phyloP scores from a whole-genome alignment of 1,284 basidiomycete genomes.

The Phlebopus sp. region DNA sequence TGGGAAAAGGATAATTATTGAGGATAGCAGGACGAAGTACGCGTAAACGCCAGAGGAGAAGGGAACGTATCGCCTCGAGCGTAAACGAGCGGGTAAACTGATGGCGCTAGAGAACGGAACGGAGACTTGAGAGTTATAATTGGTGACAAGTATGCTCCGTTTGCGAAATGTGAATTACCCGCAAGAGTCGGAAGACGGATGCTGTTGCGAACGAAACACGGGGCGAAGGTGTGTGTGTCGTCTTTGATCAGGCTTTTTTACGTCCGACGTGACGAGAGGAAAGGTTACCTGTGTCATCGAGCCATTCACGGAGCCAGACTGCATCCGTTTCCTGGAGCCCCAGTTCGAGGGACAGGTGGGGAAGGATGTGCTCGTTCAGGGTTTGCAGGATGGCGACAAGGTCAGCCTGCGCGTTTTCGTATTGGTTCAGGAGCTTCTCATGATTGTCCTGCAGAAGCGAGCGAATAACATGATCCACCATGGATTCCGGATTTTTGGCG shows the following conservation, averaged over 20 bases:
- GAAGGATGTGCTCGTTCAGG: conserved; percentile 53
- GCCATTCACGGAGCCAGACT: conserved; percentile 56
- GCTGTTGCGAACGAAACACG: conserved; percentile 35
- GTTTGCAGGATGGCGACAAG: conserved; percentile 47
- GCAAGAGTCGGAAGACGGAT: conserved; percentile 62
- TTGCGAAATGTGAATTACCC: conserved; percentile 41
- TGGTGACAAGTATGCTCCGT: neutral
- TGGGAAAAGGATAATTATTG: conserved; percentile 23
- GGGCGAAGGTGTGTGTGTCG: neutral
- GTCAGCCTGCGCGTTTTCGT: conserved; percentile 45
- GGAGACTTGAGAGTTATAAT: conserved; percentile 5
- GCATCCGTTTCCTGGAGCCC: conserved; percentile 44
- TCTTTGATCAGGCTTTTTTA: neutral
- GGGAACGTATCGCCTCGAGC: conserved; percentile 55
- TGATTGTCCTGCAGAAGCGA: conserved; percentile 39
- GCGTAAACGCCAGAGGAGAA: conserved; percentile 56
- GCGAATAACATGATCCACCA: conserved; percentile 22
- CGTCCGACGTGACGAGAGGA: neutral
- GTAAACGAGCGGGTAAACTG: conserved; percentile 62
- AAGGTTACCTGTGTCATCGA: conserved; percentile 55
- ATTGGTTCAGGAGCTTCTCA: conserved; percentile 41
- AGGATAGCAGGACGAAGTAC: conserved; percentile 42
- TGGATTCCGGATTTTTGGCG: no score
- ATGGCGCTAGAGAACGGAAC: conserved; percentile 48
- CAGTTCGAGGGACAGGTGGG: conserved; percentile 56